phyloP scores from a whole-genome alignment of 1,139 yeast species.

The Sugiyamaella sp. region DNA sequence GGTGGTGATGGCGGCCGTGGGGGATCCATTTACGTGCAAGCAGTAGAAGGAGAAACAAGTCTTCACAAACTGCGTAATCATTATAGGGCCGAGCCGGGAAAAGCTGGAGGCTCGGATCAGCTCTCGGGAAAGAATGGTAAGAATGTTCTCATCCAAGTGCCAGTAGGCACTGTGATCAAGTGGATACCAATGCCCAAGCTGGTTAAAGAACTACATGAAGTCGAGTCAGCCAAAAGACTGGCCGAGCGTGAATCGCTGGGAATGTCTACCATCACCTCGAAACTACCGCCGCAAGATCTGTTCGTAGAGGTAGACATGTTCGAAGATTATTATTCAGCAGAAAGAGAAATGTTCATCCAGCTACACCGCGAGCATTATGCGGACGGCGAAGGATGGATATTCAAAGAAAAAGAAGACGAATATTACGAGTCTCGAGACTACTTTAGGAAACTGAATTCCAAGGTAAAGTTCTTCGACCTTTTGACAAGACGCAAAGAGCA shows the following conservation, averaged over 20 bases:
- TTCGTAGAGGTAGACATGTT: conserved; percentile 20
- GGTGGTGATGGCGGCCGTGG: conserved; percentile 99
- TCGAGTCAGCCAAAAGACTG: conserved; percentile 16
- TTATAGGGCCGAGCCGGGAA: conserved; percentile 74
- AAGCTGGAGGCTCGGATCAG: conserved; percentile 71
- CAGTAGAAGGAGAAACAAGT: conserved; percentile 63
- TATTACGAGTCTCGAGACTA: conserved; percentile 66
- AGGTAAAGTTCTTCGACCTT: conserved; percentile 66
- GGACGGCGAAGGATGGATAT: conserved; percentile 87
- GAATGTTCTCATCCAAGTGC: conserved; percentile 79
- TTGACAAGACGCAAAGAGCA: conserved; percentile 64
- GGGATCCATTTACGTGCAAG: conserved; percentile 82
- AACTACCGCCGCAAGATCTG: conserved; percentile 11
- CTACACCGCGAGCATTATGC: conserved; percentile 59
- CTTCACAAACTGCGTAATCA: conserved; percentile 68
- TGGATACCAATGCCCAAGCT: conserved; percentile 81
- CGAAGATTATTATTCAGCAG: conserved; percentile 21
- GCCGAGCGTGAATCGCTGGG: conserved; percentile 14
- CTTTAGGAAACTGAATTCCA: conserved; percentile 63
- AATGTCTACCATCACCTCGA: not conserved
- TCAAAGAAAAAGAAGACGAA: conserved; percentile 70
- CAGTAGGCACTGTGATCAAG: conserved; percentile 83
- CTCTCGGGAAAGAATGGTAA: conserved; percentile 82
- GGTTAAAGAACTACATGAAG: conserved; percentile 20
- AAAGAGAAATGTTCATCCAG: conserved; percentile 39